Percentiles rank a stretch among this genome's conserved stretches.
phyloP scores from a whole-genome alignment of 2,329 filamentous ascomycete genomes.

The Dothiorella sarmentorum region DNA sequence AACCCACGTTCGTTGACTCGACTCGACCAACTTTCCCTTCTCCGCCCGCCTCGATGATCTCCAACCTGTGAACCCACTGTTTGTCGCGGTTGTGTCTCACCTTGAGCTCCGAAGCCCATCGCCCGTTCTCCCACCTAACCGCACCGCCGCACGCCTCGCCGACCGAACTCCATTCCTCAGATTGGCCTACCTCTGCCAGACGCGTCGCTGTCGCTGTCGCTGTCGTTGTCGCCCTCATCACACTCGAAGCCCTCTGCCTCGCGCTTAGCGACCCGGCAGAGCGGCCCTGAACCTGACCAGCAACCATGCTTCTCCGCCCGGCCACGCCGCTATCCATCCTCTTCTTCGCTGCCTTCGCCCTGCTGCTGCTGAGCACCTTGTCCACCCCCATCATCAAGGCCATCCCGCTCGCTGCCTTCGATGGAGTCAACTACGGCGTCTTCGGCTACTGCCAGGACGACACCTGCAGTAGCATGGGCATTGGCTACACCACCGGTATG shows the following conservation, averaged over 20 bases:
- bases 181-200: too few species aligned
- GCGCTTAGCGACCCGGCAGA: conserved; percentile 14
- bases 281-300: conserved; percentile 2
- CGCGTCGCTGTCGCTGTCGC: background rate
- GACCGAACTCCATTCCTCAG: too few species aligned
- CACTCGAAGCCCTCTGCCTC: conserved; percentile 16
- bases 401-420: conserved; percentile 77
- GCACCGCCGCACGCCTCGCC: too few species aligned
- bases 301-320: conserved; percentile 73
- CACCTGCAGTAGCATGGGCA: conserved; percentile 67
- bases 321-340: conserved; percentile 87
- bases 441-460: conserved; percentile 76
- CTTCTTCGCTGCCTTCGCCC: conserved; percentile 77
- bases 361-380: conserved; percentile 83
- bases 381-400: conserved; percentile 84
- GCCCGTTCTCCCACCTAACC: conserved; percentile 1
- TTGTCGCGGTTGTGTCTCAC: conserved; percentile 13
- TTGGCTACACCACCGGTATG: conserved; percentile 82
- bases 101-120: background rate
- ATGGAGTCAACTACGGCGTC: conserved; percentile 80
- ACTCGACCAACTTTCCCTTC: background rate
- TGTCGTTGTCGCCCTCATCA: background rate
- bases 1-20: conserved; percentile 6
- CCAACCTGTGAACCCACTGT: conserved; percentile 5
- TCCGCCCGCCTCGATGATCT: background rate